Base-by-base conservation (phyloP, 805 yeast species). In the Ogataea dorogensis region DNA sequence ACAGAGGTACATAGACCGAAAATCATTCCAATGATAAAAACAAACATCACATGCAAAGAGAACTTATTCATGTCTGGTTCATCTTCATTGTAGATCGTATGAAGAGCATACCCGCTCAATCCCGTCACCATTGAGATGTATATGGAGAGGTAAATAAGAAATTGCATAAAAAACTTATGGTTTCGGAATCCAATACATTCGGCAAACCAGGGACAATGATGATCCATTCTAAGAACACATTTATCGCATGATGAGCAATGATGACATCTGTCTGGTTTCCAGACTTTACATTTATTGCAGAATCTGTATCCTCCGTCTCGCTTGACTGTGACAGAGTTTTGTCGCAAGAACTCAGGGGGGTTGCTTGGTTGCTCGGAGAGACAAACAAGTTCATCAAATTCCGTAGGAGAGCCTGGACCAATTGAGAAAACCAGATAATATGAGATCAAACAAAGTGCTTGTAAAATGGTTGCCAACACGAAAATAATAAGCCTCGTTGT, bases 161-260 rank as follows among this genome's bases (percentile, higher is more conserved):
- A 83, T 56, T 87, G 95, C 17, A 86, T 57, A 53, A 89, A 91
- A 55, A 67, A 75, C 61, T 87, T 84, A 46, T 85, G 88, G 60
- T 91, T 91, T 18, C 64, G 64, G 60, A 76, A 82, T 0, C 98
- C 98, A 40, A 91, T 75, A 58, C 97, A 89, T 5, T 77, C 68
- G 2, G 95, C 81, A 59, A 88, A 87, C 98, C 98, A 91, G 0
- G 97, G 97, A 46, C 81, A 75, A 53, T 75, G 79, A 46, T 75
- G 81, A 55, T 75, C 81, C 81, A 75, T 75, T 28, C 64, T 50
- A 25, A 75, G 51, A 2, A 73, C 55, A 53, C 81, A 75, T 36
- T 46, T 55, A 2, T 62, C 59, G 38, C 78, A 71, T 11, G 69
- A 46, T 1, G 77, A 68, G 50, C 81, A 75, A 53, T 75, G 81